phyloP scores from a whole-genome alignment of 2,329 filamentous ascomycete genomes.

The Neofusicoccum kwambonambiense region DNA sequence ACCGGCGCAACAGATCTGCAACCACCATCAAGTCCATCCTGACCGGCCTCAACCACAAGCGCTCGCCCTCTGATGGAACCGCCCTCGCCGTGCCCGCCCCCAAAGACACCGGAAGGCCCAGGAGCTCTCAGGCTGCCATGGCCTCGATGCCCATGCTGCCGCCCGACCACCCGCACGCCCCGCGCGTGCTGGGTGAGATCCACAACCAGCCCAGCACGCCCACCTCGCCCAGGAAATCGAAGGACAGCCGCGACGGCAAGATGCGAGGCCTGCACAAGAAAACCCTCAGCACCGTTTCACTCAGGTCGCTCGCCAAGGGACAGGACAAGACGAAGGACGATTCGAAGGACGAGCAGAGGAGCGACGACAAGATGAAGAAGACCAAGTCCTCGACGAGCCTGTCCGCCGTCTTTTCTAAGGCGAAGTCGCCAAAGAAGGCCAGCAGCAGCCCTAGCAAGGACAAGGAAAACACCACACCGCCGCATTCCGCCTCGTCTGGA shows the following conservation, averaged over 20 bases:
- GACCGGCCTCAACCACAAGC: constrained; percentile 49
- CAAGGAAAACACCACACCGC: constrained; percentile 79
- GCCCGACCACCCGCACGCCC: constrained; percentile 48
- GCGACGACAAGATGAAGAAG: constrained; percentile 58
- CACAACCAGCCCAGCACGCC: constrained; percentile 39
- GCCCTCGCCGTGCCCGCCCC: constrained; percentile 22
- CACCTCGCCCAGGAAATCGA: constrained; percentile 36
- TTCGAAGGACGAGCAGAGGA: constrained; percentile 28
- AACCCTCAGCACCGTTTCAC: constrained; percentile 54
- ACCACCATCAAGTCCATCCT: constrained; percentile 56
- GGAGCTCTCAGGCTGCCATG: constrained; percentile 23
- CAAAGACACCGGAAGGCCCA: constrained; percentile 21
- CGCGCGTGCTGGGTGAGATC: constrained; percentile 28
- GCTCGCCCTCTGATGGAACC: constrained; percentile 44
- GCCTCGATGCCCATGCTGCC: constrained; percentile 44
- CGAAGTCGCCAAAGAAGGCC: constrained; percentile 66
- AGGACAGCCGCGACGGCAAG: constrained; percentile 33
- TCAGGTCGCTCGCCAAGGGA: constrained; percentile 52
- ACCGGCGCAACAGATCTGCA: constrained; percentile 43
- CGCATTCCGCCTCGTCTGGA: constrained; percentile 42
- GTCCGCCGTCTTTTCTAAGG: constrained; percentile 70
- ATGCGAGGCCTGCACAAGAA: constrained; percentile 49
- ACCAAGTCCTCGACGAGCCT: constrained; percentile 82
- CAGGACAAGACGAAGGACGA: constrained; percentile 39
- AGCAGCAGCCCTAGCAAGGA: constrained; percentile 61